Evolutionary conservation across 306 rosid species (phyloP).

Genomic region (Gillenia trifoliata): DNA sequence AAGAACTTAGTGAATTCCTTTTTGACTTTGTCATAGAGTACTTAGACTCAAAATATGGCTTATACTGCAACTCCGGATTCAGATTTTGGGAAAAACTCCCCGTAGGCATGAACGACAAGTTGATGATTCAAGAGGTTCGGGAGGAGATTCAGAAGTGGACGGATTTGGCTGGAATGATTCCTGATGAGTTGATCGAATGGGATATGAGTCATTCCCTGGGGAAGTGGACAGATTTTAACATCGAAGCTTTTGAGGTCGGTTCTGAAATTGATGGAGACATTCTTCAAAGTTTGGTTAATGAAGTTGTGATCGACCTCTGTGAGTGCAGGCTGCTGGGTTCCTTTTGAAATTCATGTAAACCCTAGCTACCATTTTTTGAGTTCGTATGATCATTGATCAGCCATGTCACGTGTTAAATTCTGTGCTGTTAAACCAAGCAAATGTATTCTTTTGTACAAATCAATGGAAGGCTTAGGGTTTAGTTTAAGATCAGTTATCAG

Average conservation of each 20-base stretch:
- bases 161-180: slow-evolving; percentile 48
- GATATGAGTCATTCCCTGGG: slow-evolving; percentile 77
- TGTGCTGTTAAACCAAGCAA: slow-evolving; percentile 17
- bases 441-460: slow-evolving; percentile 44
- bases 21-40: slow-evolving; percentile 66
- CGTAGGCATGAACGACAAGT: slow-evolving; percentile 24
- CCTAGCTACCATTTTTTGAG: slow-evolving; percentile 1
- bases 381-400: background rate
- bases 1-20: slow-evolving; percentile 40
- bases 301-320: slow-evolving; percentile 49
- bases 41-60: slow-evolving; percentile 47
- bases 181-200: slow-evolving; percentile 76
- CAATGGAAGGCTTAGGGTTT: slow-evolving; percentile 7
- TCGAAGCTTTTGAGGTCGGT: slow-evolving; percentile 72
- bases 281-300: slow-evolving; percentile 58
- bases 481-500: background rate
- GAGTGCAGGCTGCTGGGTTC: slow-evolving; percentile 23
- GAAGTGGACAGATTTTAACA: slow-evolving; percentile 66
- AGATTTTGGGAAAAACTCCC: slow-evolving; percentile 41
- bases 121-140: slow-evolving; percentile 42
- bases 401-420: slow-evolving; percentile 3
- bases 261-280: slow-evolving; percentile 48
- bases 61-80: slow-evolving; percentile 43
- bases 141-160: slow-evolving; percentile 54
- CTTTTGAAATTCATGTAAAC: slow-evolving; percentile 14